Base-by-base conservation (phyloP, 2,329 filamentous ascomycete species). In the Colletotrichum eleusines region DNA sequence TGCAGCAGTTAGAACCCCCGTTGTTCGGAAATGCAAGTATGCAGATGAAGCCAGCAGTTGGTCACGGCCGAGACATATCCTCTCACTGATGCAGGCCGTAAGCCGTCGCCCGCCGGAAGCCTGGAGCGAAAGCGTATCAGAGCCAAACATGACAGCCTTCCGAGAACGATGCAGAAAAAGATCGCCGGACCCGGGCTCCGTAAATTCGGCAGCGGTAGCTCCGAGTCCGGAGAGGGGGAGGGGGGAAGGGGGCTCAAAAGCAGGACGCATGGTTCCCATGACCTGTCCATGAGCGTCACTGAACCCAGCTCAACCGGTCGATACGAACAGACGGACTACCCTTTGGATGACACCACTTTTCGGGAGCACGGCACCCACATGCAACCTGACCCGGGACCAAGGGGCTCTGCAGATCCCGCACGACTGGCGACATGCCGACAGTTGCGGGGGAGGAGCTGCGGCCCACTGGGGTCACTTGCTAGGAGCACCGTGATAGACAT, bases 181-280 rank as follows among this genome's bases (percentile, higher is more conserved):
- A 26, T 38, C 28, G 66, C 26, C 61, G 60, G 42, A 64, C 53
- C 42, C 60, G 51, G 53, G 33, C 51, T 35, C 60, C 60, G 26
- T n/a, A 12, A 12, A n/a, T 11, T 28, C 48, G 20, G 44, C 66
- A 42, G 48, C 67, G 67, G 46, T 31, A 46, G 31, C 67, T 18
- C 67, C 62, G 67, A 66, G 6, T n/a, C 20, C 42, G 18, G 33
- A 40, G 23, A 23, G 28, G 46, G 18, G 28, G 40, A 7, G 28
- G 28, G 46, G 18, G 28, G 40, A 7, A 33, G 3, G 9, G 8
- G 28, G 42, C 16, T 16, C 35, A n/a, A 23, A 26, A 28, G 51
- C 42, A 23, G 42, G 51, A 71, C 57, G 51, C 57, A 31, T 67
- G 57, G 57, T 44, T 28, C 38, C 9, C 20, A 35, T 62, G 57